Conservation (phyloP, 495 filamentous ascomycete genomes). For the Schizothecium vesticola region DNA sequence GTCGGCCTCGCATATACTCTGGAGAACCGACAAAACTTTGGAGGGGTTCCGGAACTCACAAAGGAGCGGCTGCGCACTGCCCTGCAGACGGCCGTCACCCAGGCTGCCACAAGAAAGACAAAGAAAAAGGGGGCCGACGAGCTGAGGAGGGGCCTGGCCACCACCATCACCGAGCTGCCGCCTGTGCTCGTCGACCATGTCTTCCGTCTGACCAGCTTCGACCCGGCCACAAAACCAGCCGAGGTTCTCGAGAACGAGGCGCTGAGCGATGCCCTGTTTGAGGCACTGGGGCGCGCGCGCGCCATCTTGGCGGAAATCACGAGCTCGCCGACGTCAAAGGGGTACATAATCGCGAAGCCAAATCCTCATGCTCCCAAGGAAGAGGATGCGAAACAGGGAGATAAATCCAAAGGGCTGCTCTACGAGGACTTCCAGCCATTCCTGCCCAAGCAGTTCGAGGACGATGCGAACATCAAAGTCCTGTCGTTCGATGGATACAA, state of each 20-base stretch:
- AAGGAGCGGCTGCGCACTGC: constrained; percentile 63
- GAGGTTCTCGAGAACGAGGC: constrained; percentile 61
- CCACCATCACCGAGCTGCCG: constrained; percentile 79
- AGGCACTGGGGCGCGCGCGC: constrained; percentile 62
- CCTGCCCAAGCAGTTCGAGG: constrained; percentile 73
- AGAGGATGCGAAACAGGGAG: constrained; percentile 31
- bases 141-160: constrained; percentile 70
- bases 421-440: constrained; percentile 98
- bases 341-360: constrained; percentile 83
- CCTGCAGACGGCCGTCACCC: constrained; percentile 55
- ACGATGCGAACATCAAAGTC: constrained; percentile 56
- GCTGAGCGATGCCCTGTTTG: constrained; percentile 58
- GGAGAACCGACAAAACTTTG: constrained; percentile 74
- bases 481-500: constrained; percentile 80
- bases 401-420: constrained; percentile 49
- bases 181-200: constrained; percentile 84
- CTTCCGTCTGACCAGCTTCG: constrained; percentile 61
- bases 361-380: constrained; percentile 33
- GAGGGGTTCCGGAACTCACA: constrained; percentile 67
- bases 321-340: constrained; percentile 53
- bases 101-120: constrained; percentile 54
- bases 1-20: constrained; percentile 74
- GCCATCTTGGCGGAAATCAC: constrained; percentile 57
- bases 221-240: constrained; percentile 57
- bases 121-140: constrained; percentile 74